phyloP scores from a whole-genome alignment of 306 rosid genomes.

The Lablab purpureus region DNA sequence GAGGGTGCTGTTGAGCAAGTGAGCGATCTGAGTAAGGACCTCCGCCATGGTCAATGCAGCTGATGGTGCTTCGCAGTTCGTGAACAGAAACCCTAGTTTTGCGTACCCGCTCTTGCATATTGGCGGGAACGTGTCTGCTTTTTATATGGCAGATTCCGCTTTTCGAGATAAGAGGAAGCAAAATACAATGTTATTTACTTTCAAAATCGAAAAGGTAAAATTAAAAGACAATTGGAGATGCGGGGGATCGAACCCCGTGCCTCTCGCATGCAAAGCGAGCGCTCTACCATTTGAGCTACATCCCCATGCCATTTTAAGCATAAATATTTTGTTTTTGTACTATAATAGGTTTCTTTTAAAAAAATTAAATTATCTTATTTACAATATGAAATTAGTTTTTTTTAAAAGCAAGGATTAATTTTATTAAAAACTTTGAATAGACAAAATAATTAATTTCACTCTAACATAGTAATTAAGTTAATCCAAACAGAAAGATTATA shows the following conservation, averaged over 20 bases:
- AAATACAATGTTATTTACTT: neutral
- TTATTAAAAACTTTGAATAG: no score
- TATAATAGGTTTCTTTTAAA: no score
- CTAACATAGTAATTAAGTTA: no score
- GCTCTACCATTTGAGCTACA: conserved; percentile 57
- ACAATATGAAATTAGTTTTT: no score
- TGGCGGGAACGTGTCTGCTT: conserved; percentile 63
- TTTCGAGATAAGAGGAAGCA: neutral
- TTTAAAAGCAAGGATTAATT: no score
- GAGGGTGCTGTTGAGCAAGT: conserved; percentile 67
- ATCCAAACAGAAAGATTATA: no score
- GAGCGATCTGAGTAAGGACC: conserved; percentile 63
- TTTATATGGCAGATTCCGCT: neutral
- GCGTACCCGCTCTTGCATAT: conserved; percentile 38
- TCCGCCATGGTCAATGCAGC: conserved; percentile 48
- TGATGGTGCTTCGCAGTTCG: neutral
- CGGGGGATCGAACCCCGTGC: conserved; percentile 60
- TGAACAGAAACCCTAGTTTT: conserved; percentile 59
- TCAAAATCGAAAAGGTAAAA: neutral
- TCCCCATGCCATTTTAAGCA: neutral
- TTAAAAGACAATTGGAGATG: conserved; percentile 7
- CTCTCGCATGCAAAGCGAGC: conserved; percentile 58
- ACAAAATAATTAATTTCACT: no score
- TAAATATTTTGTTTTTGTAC: no score
- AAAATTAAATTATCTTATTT: no score